Conservation (phyloP, 345 rosid species). For the Leavenworthia alabamica region DNA sequence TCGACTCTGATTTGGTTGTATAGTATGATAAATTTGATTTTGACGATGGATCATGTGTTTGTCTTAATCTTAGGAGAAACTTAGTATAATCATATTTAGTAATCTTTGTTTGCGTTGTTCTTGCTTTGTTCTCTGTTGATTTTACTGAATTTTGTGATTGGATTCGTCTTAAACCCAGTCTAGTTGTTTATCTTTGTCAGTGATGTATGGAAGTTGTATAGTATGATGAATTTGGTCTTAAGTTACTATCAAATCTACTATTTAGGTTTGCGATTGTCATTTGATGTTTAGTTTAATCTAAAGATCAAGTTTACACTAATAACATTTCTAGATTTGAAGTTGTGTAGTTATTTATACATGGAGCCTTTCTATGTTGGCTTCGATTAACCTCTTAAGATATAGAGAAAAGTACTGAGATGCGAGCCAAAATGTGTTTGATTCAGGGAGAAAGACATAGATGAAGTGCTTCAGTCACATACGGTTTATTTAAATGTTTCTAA, state of each 20-base stretch:
- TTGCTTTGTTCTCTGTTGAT: neutral
- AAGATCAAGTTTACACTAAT: neutral
- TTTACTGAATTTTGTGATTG: neutral
- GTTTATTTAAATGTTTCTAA: constrained; percentile 86
- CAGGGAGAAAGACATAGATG: constrained; percentile 94
- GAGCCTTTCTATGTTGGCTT: neutral
- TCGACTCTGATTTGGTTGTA: neutral
- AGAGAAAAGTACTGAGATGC: neutral
- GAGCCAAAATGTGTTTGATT: neutral
- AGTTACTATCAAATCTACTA: neutral
- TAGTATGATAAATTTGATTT: neutral
- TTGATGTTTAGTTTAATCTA: neutral
- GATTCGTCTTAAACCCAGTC: neutral
- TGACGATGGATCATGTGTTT: neutral
- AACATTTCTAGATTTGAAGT: neutral
- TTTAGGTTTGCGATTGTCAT: neutral
- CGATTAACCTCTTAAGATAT: neutral
- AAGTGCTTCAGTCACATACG: constrained; percentile 91
- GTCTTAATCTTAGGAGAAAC: neutral
- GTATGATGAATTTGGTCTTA: neutral
- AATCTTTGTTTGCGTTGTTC: neutral
- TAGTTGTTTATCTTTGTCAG: neutral
- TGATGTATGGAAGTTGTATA: neutral
- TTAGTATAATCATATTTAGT: neutral
- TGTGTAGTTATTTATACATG: neutral